These are phyloP conservation scores for Clohesyomyces aquaticus DNA, from an alignment of 495 filamentous ascomycete genomes.

Conservation along the genomic window DNA sequence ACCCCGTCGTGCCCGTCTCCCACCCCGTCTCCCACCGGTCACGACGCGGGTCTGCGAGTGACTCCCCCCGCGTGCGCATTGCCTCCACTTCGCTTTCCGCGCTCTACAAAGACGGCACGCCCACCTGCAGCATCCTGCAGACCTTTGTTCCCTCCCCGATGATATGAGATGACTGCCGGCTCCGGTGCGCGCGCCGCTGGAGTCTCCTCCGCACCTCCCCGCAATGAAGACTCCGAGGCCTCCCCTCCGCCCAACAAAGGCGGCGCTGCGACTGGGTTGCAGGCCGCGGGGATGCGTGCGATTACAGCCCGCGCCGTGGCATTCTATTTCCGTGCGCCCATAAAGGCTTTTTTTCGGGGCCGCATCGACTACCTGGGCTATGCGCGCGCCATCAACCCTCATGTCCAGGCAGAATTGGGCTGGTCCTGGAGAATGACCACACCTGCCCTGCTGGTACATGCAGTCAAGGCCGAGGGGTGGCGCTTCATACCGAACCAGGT, in stretches of 20 bases:
- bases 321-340: slow-evolving; percentile 87
- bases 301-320: slow-evolving; percentile 76
- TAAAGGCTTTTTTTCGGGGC: slow-evolving; percentile 87
- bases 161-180: slow-evolving; percentile 34
- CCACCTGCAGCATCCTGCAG: not conserved
- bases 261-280: slow-evolving; percentile 30
- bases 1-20: too few species aligned
- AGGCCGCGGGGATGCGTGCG: slow-evolving; percentile 74
- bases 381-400: slow-evolving; percentile 69
- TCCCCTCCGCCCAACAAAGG: slow-evolving; percentile 14
- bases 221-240: slow-evolving; percentile 6
- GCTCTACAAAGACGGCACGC: not conserved
- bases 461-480: slow-evolving; percentile 80
- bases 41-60: too few species aligned
- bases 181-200: slow-evolving; percentile 27
- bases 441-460: slow-evolving; percentile 76
- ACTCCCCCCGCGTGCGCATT: too few species aligned
- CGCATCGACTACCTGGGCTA: slow-evolving; percentile 79
- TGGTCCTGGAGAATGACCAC: slow-evolving; percentile 78
- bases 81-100: too few species aligned
- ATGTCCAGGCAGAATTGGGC: slow-evolving; percentile 54
- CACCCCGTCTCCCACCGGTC: too few species aligned
- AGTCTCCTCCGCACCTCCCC: slow-evolving; percentile 17
- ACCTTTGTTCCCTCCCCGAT: slow-evolving; percentile 9
- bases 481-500: slow-evolving; percentile 85